Base-by-base conservation (phyloP, 2,329 filamentous ascomycete species). In the Ascochyta pisi region DNA sequence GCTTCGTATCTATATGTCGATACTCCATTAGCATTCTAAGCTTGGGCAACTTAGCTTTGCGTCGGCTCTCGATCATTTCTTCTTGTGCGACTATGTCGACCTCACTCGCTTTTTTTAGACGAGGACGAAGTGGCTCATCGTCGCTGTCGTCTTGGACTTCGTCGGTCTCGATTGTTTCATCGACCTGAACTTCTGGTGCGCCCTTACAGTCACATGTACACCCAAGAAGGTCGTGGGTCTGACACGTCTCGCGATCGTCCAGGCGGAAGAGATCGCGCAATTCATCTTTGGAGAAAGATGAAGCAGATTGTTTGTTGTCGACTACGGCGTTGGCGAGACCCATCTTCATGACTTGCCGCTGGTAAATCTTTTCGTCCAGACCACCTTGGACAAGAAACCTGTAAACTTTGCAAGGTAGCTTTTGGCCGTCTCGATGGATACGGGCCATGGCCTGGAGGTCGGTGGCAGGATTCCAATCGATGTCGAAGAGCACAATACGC, bases 391-490 rank as follows among this genome's bases (percentile, higher is more conserved):
- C 84, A 12, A 91, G 69, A 52, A 91, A 80, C 6, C 89, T 81
- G 65, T 91, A 91, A 55, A 91, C 89, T 51, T 84, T 85, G 59
- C 88, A 89, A 3, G 84, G 84, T 10, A 80, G 76, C 69, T 87
- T 89, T 69, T 91, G 89, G 0, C 89, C 89, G 63, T 90, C 87
- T 44, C 89, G 83, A 68, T 91, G 88, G 42, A 91, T 88, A 13
- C 89, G 85, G 12, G 88, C 89, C 87, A 91, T 90, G 7, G 89
- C 88, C 70, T 91, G 89, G 19, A 89, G 77, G 65, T 91, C 89
- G 0, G 86, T 89, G 0, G 87, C 86, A 1, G 89, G 89, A 65
- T 91, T 91, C 89, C 89, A 91, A 73, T 91, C 89, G 8, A 89
- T 84, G 63, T 91, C 89, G 64, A 89, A 91, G 1, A 91, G 83